A percentile compares a stretch with the other conserved stretches of the same genome.
Conservation (phyloP, 2,329 filamentous ascomycete genomes). For the Cucurbitaria berberidis region DNA sequence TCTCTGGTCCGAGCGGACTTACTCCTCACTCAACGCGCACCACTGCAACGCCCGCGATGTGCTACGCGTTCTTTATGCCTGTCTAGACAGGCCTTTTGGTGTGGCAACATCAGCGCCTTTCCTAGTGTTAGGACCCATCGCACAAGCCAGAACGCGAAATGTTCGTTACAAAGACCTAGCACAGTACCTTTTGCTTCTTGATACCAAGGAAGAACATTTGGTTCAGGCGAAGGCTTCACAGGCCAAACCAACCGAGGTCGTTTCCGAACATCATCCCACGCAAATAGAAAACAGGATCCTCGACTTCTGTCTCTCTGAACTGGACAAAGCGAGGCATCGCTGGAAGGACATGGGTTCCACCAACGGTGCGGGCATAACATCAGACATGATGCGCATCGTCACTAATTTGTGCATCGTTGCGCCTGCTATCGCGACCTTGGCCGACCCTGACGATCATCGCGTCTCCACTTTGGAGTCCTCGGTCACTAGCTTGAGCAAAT, state of each 20-base stretch:
- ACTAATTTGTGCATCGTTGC: conserved; percentile 56
- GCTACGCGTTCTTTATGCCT: conserved; percentile 70
- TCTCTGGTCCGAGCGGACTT: conserved; percentile 65
- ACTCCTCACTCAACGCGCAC: conserved; percentile 67
- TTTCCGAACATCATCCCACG: conserved; percentile 25
- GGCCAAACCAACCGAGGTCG: conserved; percentile 6
- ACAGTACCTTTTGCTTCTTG: conserved; percentile 57
- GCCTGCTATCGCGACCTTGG: conserved; percentile 37
- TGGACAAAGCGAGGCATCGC: conserved; percentile 52
- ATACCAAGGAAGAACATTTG: conserved; percentile 15
- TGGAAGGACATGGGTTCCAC: conserved; percentile 53
- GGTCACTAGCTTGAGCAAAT: conserved; percentile 29
- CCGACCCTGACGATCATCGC: conserved; percentile 28
- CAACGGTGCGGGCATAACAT: conserved; percentile 54
- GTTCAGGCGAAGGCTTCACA: conserved; percentile 1
- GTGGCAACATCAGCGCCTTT: conserved; percentile 32
- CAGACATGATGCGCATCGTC: conserved; percentile 59
- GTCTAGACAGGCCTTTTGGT: conserved; percentile 62
- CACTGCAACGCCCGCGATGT: conserved; percentile 71
- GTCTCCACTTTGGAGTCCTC: conserved; percentile 28
- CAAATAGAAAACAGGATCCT: conserved; percentile 46
- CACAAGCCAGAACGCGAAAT: conserved; percentile 53
- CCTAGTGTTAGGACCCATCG: conserved; percentile 49
- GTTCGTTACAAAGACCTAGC: conserved; percentile 51
- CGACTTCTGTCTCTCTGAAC: conserved; percentile 55